Evolutionary conservation across 176 grass and related monocot species (phyloP), one percentile per base, ranked within the genome.

Genomic region (Oryza longistaminata): DNA sequence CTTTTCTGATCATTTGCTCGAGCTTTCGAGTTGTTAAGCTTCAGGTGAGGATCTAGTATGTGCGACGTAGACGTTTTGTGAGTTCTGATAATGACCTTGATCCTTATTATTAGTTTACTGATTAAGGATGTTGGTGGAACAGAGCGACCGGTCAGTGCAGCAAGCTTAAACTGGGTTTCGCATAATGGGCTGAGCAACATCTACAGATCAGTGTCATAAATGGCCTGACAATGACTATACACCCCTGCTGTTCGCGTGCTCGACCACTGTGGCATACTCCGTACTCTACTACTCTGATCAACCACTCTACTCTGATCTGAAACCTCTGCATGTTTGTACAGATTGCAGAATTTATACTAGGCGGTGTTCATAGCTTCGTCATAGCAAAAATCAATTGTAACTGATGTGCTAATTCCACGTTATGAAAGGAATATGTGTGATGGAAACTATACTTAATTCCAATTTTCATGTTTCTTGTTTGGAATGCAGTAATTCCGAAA

Each of bases 291-390:
- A 49, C 26, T 43, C 58, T 83, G 27, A 31, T 31, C 29, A 31
- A 31, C 29, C 29, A 61, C 55, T 61, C 40, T 74, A 49, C 26
- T 43, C 58, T 83, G 27, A 83, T 66, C 58, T 69, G 70, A 49
- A 60, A 27, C n/a, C 53, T 10, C 9, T n/a, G 19, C 52, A 24
- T 15, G 70, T 49, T 73, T 64, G 58, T 66, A n/a, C 68, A 42
- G 22, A 14, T 45, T 34, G n/a, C 35, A 39, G 0, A 46, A 9
- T 14, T 9, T 25, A 6, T 37, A 34, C 27, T 19, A 21, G 6
- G 52, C 9, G 17, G 44, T 53, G 45, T 29, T 33, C 19, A 29
- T 29, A 74, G 71, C 12, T n/a, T 25, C 27, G 17, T 10, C 13
- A 5, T 5, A 74, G 25, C 17, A 46, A 8, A 8, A 16, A 13